Conservation (phyloP, 805 yeast genomes). For the Candida berthetii region DNA sequence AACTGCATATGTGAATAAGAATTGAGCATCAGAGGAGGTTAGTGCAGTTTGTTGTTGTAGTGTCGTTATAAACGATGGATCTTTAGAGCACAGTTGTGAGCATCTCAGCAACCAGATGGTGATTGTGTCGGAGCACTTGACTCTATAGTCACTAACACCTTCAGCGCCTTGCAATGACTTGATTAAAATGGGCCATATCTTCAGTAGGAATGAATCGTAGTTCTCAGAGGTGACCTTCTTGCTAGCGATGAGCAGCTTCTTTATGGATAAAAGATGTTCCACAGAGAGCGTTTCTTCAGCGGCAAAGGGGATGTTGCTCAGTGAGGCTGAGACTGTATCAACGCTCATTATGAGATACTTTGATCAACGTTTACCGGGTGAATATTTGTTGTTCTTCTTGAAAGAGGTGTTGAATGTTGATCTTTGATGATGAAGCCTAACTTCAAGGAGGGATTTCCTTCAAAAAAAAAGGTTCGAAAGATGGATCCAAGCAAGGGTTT, state of each 20-base stretch:
- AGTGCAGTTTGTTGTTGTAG: constrained; percentile 5
- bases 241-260: constrained; percentile 11
- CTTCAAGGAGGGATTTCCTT: constrained; percentile 91
- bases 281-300: not conserved
- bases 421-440: too few relatives aligned
- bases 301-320: too few relatives aligned
- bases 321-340: too few relatives aligned
- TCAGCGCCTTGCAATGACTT: constrained; percentile 22
- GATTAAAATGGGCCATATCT: constrained; percentile 22
- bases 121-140: constrained; percentile 50
- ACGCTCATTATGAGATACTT: too few relatives aligned
- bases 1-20: constrained; percentile 45
- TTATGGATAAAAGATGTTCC: constrained; percentile 1
- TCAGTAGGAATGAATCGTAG: constrained; percentile 8
- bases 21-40: constrained; percentile 15
- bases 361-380: too few relatives aligned
- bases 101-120: constrained; percentile 61
- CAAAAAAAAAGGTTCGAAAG: constrained; percentile 79
- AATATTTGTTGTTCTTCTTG: too few relatives aligned
- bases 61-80: constrained; percentile 9
- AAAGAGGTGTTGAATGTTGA: too few relatives aligned
- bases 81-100: constrained; percentile 27
- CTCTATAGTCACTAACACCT: constrained; percentile 31
- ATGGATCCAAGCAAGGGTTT: constrained; percentile 59
- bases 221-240: constrained; percentile 7